Evolutionary conservation across 805 yeast species (phyloP), one percentile per base, ranked within the genome.

Genomic region (Saturnispora diversa): DNA sequence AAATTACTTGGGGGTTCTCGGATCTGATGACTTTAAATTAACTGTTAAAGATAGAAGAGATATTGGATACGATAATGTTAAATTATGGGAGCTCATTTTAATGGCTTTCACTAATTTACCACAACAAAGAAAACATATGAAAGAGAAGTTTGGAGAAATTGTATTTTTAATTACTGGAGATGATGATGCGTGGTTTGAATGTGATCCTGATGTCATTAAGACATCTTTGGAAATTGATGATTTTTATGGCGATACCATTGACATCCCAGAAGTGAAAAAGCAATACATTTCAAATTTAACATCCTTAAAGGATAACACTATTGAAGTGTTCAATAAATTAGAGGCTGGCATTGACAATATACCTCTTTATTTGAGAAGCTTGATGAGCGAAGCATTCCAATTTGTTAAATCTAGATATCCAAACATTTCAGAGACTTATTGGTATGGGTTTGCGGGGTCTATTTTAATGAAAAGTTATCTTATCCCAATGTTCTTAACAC

Each of bases 231-330:
- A 33, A 7, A 25, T 33, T 5, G 27, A 32, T 21, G 42, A 28
- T 7, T 9, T 29, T 2, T 29, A 20, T 8, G 72, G 69, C 17
- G 78, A 64, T 28, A 95, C 97, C 1, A 84, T 90, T 46, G 81
- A 80, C 47, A 88, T 84, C 48, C 72, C 77, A 1, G 77, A 72
- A n/a, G 86, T 90, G 0, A 72, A 92, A 25, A 60, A 63, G 0
- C 68, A 69, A 31, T 92, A 85, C 56, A 79, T 92, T 25, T 60
- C 68, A 26, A 88, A 92, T 50, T 64, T 92, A 52, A 84, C 84
- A 59, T 64, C 65, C 17, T 61, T 92, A 39, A 74, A 97, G 57
- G 94, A 84, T 46, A 67, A 71, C 32, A 66, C 85, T 0, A 74
- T 81, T 20, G 75, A 75, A 41, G 62, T 84, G 8, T 65, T 85